A percentile compares a stretch with the other conserved stretches of the same genome.
These are phyloP conservation scores for Chytriomyces hyalinus DNA, from an alignment of 192 early-diverging fungal genomes.

Conservation along the genomic window DNA sequence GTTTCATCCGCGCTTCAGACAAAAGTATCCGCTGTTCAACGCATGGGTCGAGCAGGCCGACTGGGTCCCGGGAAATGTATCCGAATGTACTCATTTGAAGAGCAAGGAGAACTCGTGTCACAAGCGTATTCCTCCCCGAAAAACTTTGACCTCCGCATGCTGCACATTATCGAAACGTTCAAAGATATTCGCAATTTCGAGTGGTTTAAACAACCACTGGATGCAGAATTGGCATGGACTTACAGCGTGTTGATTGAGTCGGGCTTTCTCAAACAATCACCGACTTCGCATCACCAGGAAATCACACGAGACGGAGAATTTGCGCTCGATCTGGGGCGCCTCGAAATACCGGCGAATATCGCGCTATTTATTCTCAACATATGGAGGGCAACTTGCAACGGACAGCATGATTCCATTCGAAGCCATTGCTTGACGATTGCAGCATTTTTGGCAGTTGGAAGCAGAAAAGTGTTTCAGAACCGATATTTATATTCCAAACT, in stretches of 20 bases:
- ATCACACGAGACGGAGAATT: constrained; percentile 24
- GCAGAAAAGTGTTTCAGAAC: background rate
- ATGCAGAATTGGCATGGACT: constrained; percentile 25
- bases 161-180: constrained; percentile 31
- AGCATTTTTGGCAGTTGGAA: constrained; percentile 26
- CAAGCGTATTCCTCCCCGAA: constrained; percentile 54
- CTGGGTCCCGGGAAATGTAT: constrained; percentile 89
- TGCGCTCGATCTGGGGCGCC: constrained; percentile 25
- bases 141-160: constrained; percentile 28
- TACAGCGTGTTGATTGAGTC: constrained; percentile 3
- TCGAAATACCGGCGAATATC: constrained; percentile 6
- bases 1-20: constrained; percentile 42
- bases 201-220: constrained; percentile 31
- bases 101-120: constrained; percentile 77
- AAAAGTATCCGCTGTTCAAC: constrained; percentile 88
- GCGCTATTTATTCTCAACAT: constrained; percentile 21
- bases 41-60: constrained; percentile 92
- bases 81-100: constrained; percentile 80
- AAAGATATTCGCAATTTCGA: constrained; percentile 19
- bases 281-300: background rate
- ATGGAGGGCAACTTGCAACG: background rate
- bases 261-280: constrained; percentile 2
- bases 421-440: constrained; percentile 26
- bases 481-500: background rate
- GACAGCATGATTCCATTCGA: background rate